These are phyloP conservation scores for Aureobasidium sp. DNA, from an alignment of 2,329 filamentous ascomycete genomes.

Conservation along the genomic window DNA sequence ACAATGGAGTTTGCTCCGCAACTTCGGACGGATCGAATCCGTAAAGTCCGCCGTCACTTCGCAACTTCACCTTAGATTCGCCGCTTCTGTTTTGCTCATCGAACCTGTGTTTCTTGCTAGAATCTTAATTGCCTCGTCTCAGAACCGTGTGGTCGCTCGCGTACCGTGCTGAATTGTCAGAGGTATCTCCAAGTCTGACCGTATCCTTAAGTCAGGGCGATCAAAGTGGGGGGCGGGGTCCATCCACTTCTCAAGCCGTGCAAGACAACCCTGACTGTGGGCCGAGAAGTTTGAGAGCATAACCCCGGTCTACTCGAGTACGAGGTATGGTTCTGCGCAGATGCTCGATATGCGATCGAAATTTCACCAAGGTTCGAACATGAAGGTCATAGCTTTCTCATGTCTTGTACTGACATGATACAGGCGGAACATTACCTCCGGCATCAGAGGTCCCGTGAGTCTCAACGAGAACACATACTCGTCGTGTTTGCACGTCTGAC, in stretches of 20 bases:
- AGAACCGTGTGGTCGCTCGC: not conserved
- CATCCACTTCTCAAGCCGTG: constrained; percentile 1
- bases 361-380: constrained; percentile 41
- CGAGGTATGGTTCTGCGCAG: constrained; percentile 17
- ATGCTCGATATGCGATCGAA: constrained; percentile 38
- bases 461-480: constrained; percentile 2
- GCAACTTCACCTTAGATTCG: not conserved
- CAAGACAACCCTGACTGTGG: constrained; percentile 1
- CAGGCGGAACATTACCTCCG: constrained; percentile 46
- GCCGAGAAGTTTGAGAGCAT: not conserved
- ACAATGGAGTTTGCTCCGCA: not conserved
- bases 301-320: not conserved
- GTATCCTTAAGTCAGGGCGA: not conserved
- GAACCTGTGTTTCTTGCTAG: not conserved
- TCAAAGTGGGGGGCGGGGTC: constrained; percentile 8
- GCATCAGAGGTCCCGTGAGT: constrained; percentile 48
- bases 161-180: not conserved
- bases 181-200: too few relatives aligned
- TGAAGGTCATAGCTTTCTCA: not conserved
- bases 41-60: not conserved
- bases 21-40: not conserved
- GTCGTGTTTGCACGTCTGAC: constrained; percentile 19
- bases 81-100: not conserved
- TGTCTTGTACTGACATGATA: not conserved
- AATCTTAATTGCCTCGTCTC: not conserved